phyloP scores from a whole-genome alignment of 2,329 filamentous ascomycete genomes.

The Orbilia quercus region DNA sequence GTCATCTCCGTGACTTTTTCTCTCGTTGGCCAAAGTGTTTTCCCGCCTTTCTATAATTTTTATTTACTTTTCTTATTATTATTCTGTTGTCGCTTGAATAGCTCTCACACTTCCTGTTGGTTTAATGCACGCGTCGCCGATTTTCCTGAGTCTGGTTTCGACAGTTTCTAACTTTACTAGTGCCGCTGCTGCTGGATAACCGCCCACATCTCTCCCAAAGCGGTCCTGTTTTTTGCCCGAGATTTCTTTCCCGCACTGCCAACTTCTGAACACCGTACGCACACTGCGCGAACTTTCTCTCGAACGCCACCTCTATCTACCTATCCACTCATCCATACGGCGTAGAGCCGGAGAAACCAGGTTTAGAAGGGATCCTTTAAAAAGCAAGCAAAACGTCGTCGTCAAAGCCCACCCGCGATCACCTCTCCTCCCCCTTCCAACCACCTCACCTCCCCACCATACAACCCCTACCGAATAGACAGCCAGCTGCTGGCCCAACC shows the following conservation, averaged over 20 bases:
- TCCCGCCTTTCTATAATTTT: slow-evolving; percentile 10
- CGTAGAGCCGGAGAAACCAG: slow-evolving; percentile 26
- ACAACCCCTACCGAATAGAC: slow-evolving; percentile 55
- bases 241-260: slow-evolving; percentile 24
- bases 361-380: slow-evolving; percentile 46
- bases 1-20: slow-evolving; percentile 16
- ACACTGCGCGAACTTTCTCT: neutral
- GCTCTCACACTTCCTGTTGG: slow-evolving; percentile 27
- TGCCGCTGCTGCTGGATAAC: slow-evolving; percentile 45
- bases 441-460: slow-evolving; percentile 55
- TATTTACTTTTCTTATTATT: slow-evolving; percentile 9
- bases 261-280: slow-evolving; percentile 10
- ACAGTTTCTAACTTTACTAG: slow-evolving; percentile 47
- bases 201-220: slow-evolving; percentile 36
- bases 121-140: slow-evolving; percentile 56
- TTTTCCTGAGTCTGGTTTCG: slow-evolving; percentile 35
- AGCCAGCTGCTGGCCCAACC: slow-evolving; percentile 48
- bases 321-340: slow-evolving; percentile 33
- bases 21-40: slow-evolving; percentile 20
- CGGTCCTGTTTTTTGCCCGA: slow-evolving; percentile 32
- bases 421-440: slow-evolving; percentile 56
- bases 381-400: slow-evolving; percentile 57
- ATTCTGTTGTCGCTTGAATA: slow-evolving; percentile 3
- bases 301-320: slow-evolving; percentile 11
- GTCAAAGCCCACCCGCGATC: slow-evolving; percentile 56